Evolutionary conservation across 2,329 filamentous ascomycete genomes (phyloP).

Genomic region (Alternaria ethzedia): DNA sequence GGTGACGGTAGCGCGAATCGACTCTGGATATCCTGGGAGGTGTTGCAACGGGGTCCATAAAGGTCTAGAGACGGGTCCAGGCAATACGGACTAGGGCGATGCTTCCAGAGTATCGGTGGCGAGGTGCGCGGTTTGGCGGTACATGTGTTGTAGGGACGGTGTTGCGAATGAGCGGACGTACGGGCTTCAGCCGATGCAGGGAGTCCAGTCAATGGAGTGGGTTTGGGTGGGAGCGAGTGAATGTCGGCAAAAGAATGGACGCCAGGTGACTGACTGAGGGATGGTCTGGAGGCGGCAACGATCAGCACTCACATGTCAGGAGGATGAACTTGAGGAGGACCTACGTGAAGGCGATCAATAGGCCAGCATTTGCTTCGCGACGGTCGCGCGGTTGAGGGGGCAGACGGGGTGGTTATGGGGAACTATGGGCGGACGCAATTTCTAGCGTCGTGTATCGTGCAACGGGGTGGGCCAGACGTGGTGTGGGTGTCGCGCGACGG

Average conservation of each 20-base stretch:
- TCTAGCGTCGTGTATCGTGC: constrained; percentile 22
- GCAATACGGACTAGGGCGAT: constrained; percentile 25
- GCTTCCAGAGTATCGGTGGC: constrained; percentile 30
- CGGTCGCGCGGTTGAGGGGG: constrained; percentile 10
- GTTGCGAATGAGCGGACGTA: constrained; percentile 46
- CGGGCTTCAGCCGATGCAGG: constrained; percentile 29
- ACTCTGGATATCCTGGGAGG: constrained; percentile 33
- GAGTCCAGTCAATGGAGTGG: constrained; percentile 48
- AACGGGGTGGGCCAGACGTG: constrained; percentile 29
- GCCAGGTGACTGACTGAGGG: constrained; percentile 48
- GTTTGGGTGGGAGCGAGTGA: constrained; percentile 31
- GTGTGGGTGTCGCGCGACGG: constrained; percentile 19
- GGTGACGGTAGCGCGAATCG: constrained; percentile 32
- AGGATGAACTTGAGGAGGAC: constrained; percentile 5
- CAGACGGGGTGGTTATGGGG: constrained; percentile 19
- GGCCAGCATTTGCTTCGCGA: constrained; percentile 40
- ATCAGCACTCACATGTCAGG: constrained; percentile 33
- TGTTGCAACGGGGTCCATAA: constrained; percentile 39
- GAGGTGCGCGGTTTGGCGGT: constrained; percentile 22
- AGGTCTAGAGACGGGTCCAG: constrained; percentile 12
- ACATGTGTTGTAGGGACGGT: constrained; percentile 40
- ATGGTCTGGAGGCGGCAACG: constrained; percentile 28
- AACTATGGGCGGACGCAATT: constrained; percentile 3
- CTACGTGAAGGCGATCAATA: constrained; percentile 40
- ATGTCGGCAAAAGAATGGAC: constrained; percentile 51